phyloP scores from a whole-genome alignment of 2,329 filamentous ascomycete genomes.

The Trichophyton equinum region DNA sequence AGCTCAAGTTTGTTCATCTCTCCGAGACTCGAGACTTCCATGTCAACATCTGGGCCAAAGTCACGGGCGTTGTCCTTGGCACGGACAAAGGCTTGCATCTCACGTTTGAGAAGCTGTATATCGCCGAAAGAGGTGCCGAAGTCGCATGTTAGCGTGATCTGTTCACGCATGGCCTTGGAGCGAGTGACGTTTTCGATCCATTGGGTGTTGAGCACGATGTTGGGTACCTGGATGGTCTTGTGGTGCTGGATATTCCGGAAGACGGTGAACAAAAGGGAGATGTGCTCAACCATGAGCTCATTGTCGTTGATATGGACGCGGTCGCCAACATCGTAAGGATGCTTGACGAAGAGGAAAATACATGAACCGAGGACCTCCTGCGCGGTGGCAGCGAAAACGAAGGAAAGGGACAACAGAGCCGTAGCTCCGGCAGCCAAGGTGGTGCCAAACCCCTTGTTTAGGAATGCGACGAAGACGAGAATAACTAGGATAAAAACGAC shows the following conservation, averaged over 20 bases:
- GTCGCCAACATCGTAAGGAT: conserved; percentile 92
- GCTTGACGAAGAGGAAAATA: conserved; percentile 94
- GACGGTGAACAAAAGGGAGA: conserved; percentile 83
- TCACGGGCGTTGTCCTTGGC: conserved; percentile 78
- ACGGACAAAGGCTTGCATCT: conserved; percentile 75
- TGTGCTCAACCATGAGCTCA: conserved; percentile 76
- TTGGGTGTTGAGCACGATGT: conserved; percentile 80
- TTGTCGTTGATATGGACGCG: conserved; percentile 65
- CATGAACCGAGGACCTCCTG: conserved; percentile 97
- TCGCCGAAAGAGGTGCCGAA: conserved; percentile 86
- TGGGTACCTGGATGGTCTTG: conserved; percentile 72
- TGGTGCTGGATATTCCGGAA: conserved; percentile 74
- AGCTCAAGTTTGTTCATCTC: conserved; percentile 82
- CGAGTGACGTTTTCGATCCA: conserved; percentile 93
- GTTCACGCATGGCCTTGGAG: conserved; percentile 83
- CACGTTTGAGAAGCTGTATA: conserved; percentile 67
- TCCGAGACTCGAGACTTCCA: conserved; percentile 66
- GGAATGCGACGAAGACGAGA: conserved; percentile 81
- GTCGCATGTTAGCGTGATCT: conserved; percentile 63
- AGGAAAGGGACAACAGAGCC: conserved; percentile 85
- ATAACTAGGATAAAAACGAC: conserved; percentile 69
- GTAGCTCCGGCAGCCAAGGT: conserved; percentile 85
- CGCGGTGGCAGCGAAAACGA: conserved; percentile 82
- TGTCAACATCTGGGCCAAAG: conserved; percentile 71
- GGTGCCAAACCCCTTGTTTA: conserved; percentile 72